These are phyloP conservation scores for Candida sanyaensis DNA, from an alignment of 1,139 yeast genomes.

Conservation along the genomic window DNA sequence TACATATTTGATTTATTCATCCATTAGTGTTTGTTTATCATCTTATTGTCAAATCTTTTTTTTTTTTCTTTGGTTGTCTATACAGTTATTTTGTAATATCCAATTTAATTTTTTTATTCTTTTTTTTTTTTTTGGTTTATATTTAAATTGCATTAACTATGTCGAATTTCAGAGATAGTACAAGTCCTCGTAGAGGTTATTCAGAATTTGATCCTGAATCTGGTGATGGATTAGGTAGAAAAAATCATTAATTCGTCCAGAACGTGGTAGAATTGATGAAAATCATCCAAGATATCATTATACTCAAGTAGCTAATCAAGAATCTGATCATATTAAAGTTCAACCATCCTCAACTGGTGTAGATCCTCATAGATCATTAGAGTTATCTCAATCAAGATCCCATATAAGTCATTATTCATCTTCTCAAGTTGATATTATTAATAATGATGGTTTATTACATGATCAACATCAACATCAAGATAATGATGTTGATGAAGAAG, in stretches of 20 bases:
- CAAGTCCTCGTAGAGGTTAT: slow-evolving; percentile 21
- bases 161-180: slow-evolving; percentile 15
- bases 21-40: background rate
- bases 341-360: slow-evolving; percentile 76
- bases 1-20: too few species aligned
- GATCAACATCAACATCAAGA: slow-evolving; percentile 1
- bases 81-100: too few species aligned
- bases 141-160: slow-evolving; percentile 5
- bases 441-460: too few species aligned
- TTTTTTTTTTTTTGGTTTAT: too few species aligned
- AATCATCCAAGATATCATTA: slow-evolving; percentile 79
- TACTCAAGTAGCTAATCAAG: slow-evolving; percentile 77
- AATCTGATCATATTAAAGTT: slow-evolving; percentile 59
- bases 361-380: slow-evolving; percentile 48
- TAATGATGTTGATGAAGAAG: slow-evolving; percentile 30
- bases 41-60: background rate
- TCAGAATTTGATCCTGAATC: slow-evolving; percentile 52
- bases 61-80: background rate
- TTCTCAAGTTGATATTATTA: background rate
- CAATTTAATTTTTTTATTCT: too few species aligned
- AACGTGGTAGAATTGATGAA: slow-evolving; percentile 66
- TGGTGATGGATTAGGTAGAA: slow-evolving; percentile 50
- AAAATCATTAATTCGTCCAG: slow-evolving; percentile 78
- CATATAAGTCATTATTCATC: slow-evolving; percentile 9
- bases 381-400: slow-evolving; percentile 14